A percentile compares a stretch with the other conserved stretches of the same genome.
phyloP scores from a whole-genome alignment of 1,139 yeast species.

The Kodamaea anthophila region DNA sequence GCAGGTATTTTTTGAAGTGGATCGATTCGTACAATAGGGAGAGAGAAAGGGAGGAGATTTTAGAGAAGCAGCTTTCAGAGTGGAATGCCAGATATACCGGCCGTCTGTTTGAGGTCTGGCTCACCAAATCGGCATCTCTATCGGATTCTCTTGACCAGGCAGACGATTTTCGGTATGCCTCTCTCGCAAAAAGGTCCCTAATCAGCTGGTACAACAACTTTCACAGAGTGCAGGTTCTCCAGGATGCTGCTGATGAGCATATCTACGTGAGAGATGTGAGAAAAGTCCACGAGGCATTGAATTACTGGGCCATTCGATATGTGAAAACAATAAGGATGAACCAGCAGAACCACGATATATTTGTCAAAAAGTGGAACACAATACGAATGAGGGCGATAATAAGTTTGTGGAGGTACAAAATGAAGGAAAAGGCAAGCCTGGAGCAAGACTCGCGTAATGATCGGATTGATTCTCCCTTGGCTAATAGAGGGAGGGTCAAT shows the following conservation, averaged over 20 bases:
- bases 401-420: constrained; percentile 28
- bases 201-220: constrained; percentile 33
- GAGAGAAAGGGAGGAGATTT: constrained; percentile 8
- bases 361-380: constrained; percentile 28
- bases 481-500: constrained; percentile 14
- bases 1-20: constrained; percentile 18
- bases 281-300: constrained; percentile 20
- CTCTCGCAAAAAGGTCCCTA: constrained; percentile 24
- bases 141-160: constrained; percentile 11
- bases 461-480: constrained; percentile 33
- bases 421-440: constrained; percentile 6
- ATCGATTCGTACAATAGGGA: constrained; percentile 14
- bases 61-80: too few relatives aligned
- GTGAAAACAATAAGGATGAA: constrained; percentile 29
- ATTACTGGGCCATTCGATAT: constrained; percentile 36
- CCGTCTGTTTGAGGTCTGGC: constrained; percentile 17
- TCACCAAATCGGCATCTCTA: constrained; percentile 8
- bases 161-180: constrained; percentile 15
- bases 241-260: constrained; percentile 26
- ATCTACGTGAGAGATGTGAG: constrained; percentile 24
- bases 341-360: constrained; percentile 32
- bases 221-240: constrained; percentile 16
- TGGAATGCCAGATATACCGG: too few relatives aligned
- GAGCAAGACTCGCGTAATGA: constrained; percentile 8
- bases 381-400: constrained; percentile 25